Percentiles rank a stretch among this genome's conserved stretches.
phyloP scores from a whole-genome alignment of 139 green algal species.

The Helicosporidium sp. region DNA sequence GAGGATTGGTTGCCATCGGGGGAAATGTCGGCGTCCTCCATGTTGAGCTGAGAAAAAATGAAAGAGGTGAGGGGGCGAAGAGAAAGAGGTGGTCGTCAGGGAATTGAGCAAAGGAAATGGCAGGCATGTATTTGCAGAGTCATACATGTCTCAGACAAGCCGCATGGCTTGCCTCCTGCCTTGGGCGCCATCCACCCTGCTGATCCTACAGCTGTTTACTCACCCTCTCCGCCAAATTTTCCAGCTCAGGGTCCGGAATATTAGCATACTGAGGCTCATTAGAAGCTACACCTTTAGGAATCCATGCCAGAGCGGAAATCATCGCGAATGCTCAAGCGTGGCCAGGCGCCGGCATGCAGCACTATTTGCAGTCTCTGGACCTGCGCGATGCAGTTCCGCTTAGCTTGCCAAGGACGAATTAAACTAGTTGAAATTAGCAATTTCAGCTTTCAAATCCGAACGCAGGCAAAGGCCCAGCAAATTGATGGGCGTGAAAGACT shows the following conservation, averaged over 20 bases:
- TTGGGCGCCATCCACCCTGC: slow-evolving; percentile 20
- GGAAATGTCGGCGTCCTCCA: neutral
- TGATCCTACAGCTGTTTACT: slow-evolving; percentile 35
- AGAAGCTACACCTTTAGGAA: slow-evolving; percentile 53
- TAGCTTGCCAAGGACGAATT: no score
- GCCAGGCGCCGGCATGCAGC: no score
- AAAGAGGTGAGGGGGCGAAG: neutral
- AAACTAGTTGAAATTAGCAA: no score
- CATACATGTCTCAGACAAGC: neutral
- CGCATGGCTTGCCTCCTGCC: neutral
- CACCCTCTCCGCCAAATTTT: slow-evolving; percentile 33
- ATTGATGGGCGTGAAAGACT: no score
- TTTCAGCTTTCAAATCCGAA: no score
- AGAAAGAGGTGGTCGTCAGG: neutral
- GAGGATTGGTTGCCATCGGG: slow-evolving; percentile 1
- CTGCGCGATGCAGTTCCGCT: no score
- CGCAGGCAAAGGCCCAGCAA: no score
- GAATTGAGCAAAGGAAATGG: neutral
- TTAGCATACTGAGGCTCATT: no score
- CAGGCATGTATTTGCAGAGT: neutral
- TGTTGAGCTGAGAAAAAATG: neutral
- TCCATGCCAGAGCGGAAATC: slow-evolving; percentile 56
- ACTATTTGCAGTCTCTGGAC: no score
- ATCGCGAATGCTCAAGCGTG: slow-evolving; percentile 19
- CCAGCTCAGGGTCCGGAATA: no score